These are phyloP conservation scores for Albugo laibachii DNA, from an alignment of 352 stramenopile species.

Conservation along the genomic window DNA sequence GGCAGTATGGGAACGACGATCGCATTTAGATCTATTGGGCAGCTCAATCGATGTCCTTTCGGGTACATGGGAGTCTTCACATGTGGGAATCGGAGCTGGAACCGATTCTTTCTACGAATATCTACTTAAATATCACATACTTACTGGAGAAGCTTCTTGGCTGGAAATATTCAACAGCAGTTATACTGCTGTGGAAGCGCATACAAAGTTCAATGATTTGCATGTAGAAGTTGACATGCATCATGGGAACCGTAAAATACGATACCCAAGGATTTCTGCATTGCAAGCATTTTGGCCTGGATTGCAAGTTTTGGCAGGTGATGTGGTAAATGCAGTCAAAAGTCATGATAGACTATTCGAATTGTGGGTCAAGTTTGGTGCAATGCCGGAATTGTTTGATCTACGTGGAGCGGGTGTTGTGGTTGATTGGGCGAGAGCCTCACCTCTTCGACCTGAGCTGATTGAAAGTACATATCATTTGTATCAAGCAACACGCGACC, in stretches of 20 bases:
- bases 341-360: constrained; percentile 87
- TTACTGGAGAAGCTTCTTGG: constrained; percentile 86
- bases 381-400: constrained; percentile 91
- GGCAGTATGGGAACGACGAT: constrained; percentile 58
- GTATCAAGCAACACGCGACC: constrained; percentile 77
- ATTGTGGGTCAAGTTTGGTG: constrained; percentile 88
- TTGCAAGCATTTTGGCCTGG: constrained; percentile 95
- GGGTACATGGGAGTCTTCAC: constrained; percentile 57
- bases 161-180: constrained; percentile 84
- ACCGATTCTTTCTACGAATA: constrained; percentile 98
- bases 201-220: constrained; percentile 52
- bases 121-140: constrained; percentile 91
- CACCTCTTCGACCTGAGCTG: constrained; percentile 92
- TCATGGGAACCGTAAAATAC: constrained; percentile 27
- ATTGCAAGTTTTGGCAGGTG: constrained; percentile 87
- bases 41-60: constrained; percentile 87
- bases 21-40: constrained; percentile 81
- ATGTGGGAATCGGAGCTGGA: constrained; percentile 81
- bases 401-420: constrained; percentile 24
- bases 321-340: constrained; percentile 75
- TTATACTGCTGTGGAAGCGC: constrained; percentile 53
- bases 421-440: constrained; percentile 62
- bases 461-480: constrained; percentile 94
- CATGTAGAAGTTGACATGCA: constrained; percentile 82
- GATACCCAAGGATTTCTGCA: constrained; percentile 46